Base-by-base conservation (phyloP, 2,329 filamentous ascomycete species). In the Aspergillus piperis region DNA sequence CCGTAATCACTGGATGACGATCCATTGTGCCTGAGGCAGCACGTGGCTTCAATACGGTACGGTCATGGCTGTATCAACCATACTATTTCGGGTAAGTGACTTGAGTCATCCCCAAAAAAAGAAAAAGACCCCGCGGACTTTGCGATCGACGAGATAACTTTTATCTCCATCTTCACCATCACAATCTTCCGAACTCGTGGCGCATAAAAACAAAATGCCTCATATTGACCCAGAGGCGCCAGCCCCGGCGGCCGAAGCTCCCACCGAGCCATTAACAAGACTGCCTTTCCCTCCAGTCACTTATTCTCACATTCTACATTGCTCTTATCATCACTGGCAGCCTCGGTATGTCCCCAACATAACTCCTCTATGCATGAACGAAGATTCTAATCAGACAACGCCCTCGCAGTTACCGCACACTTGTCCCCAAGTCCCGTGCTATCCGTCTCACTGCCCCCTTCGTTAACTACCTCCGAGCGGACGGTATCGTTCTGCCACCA, bases 301-400 rank as follows among this genome's bases (percentile, higher is more conserved):
- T 32, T 90, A 88, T 72, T 86, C 89, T 50, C 94, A 99, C 71
- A 96, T 99, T 62, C 81, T 96, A 57, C 90, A 97, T 77, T 99
- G 94, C 78, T 96, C 95, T 44, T 97, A 96, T 76, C 90, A 96
- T 74, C 86, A 84, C 62, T 99, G 95, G 95, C 91, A 96, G 71
- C 87, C 90, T 51, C 88, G 85, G 83, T 91, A 79, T 54, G 80
- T 5, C 38, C 23, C 19, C 54, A 47, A 32, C 42, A 48, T 30
- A 47, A 52, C 10, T 36, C 39, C 51, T 49, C 55, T 27, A 47
- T 54, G 17, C 41, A 32, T 65, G 68, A 38, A 71, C 17, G 13
- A 19, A 23, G 10, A 23, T n/a, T 51, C 11, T 17, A 55, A 57
- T 23, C 39, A 15, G 27, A 7, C 2, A 11, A 2, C 27, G 11